phyloP scores from a whole-genome alignment of 768 basidiomycete species.

The Tulasnella sp. region DNA sequence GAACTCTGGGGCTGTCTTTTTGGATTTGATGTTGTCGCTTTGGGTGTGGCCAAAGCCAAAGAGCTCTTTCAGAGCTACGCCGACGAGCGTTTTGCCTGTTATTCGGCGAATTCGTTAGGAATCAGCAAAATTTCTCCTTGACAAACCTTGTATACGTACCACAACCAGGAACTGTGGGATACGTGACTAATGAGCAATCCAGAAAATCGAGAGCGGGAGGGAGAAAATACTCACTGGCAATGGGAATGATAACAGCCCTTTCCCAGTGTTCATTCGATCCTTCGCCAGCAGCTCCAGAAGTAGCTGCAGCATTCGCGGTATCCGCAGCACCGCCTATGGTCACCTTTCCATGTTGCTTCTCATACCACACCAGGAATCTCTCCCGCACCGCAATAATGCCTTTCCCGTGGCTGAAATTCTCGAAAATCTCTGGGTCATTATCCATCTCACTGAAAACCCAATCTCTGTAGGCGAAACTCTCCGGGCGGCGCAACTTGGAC shows the following conservation, averaged over 20 bases:
- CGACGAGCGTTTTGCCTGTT: conserved; percentile 81
- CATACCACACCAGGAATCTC: conserved; percentile 67
- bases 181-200: background rate
- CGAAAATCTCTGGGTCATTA: conserved; percentile 56
- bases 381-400: conserved; percentile 86
- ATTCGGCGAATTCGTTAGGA: background rate
- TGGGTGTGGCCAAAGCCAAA: conserved; percentile 91
- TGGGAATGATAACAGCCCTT: conserved; percentile 81
- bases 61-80: conserved; percentile 71
- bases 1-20: conserved; percentile 68
- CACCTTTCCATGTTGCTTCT: conserved; percentile 47
- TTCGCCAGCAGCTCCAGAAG: background rate
- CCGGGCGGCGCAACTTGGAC: conserved; percentile 66
- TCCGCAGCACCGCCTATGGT: conserved; percentile 37
- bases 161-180: conserved; percentile 67
- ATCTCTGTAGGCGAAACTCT: conserved; percentile 72
- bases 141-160: conserved; percentile 50
- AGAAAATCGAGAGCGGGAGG: background rate
- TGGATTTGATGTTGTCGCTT: conserved; percentile 79
- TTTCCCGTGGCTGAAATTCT: conserved; percentile 60
- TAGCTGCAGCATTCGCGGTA: conserved; percentile 31
- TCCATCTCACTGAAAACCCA: conserved; percentile 82
- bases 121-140: background rate
- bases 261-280: conserved; percentile 31
- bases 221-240: conserved; percentile 46